Base-by-base conservation (phyloP, 148 eudicot species). In the Rheum nobile region DNA sequence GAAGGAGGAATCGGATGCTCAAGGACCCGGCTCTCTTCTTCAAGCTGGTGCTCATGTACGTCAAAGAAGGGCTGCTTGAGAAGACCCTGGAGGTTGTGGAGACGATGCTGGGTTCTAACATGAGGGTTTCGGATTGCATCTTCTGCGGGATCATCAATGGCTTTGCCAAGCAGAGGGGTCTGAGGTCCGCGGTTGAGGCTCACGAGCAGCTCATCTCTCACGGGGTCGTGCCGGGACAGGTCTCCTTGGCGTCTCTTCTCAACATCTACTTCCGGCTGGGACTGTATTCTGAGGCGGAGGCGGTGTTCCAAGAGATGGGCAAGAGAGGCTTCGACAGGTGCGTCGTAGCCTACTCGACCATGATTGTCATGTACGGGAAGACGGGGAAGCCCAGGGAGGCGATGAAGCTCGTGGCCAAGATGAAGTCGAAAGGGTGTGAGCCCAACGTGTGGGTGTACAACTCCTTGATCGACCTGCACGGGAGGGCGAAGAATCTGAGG, bases 371-470 rank as follows among this genome's bases (percentile, higher is more conserved):
- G 86, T 95, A 95, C 71, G 88, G 89, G 4, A 95, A 87, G 75
- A 82, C 75, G 47, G 92, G 90, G 1, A 85, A 85, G 68, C 70
- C 79, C 8, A 80, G 85, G 8, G 97, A 95, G 47, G 99, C 99
- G 2, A 88, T 82, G 89, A 88, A 75, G 73, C 97, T 95, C 4
- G 78, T 95, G 9, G 99, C 94, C 0, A 86, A 86, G 74, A 95
- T 95, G 99, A 95, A 95, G 73, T 86, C 87, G 74, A 82, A 74
- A 76, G 94, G 99, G 2, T 86, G 90, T 29, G 84, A 88, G 75
- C 99, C 97, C 3, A 95, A 90, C 19, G 97, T 90, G 10, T 95
- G 99, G 99, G 86, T 88, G 6, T 95, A 95, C 83, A 95, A 95
- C 54, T 74, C 96, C 68, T 83, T 95, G 3, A 71, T 95, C 14